phyloP scores from a whole-genome alignment of 2,329 filamentous ascomycete genomes.

The Fragosphaeria purpurea region DNA sequence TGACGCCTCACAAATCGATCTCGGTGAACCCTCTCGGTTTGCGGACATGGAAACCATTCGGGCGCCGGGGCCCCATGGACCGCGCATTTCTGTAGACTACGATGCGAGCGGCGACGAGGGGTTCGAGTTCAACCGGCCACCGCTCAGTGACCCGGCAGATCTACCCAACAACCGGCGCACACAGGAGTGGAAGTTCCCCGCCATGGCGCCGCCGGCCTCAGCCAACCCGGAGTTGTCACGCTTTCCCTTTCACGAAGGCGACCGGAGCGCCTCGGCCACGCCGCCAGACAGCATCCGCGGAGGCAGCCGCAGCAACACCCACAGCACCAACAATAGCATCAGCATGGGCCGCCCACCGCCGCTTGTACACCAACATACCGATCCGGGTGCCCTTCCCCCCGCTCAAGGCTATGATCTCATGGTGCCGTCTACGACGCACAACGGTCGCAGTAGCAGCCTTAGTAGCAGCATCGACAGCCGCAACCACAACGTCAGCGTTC shows the following conservation, averaged over 20 bases:
- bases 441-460: slow-evolving; percentile 8
- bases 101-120: slow-evolving; percentile 36
- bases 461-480: background rate
- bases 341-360: slow-evolving; percentile 14
- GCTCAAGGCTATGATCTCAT: slow-evolving; percentile 26
- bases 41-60: slow-evolving; percentile 52
- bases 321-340: slow-evolving; percentile 5
- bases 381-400: slow-evolving; percentile 28
- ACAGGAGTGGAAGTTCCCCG: slow-evolving; percentile 45
- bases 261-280: slow-evolving; percentile 1
- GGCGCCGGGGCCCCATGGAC: slow-evolving; percentile 23
- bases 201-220: slow-evolving; percentile 36
- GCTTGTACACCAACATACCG: slow-evolving; percentile 35
- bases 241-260: slow-evolving; percentile 30
- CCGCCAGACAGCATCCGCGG: slow-evolving; percentile 2
- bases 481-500: slow-evolving; percentile 9
- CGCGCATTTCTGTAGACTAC: slow-evolving; percentile 38
- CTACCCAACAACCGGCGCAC: slow-evolving; percentile 29
- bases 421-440: slow-evolving; percentile 11
- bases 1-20: slow-evolving; percentile 37
- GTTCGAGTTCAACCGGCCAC: slow-evolving; percentile 36
- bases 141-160: slow-evolving; percentile 49
- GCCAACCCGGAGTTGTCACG: slow-evolving; percentile 37
- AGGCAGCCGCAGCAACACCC: slow-evolving; percentile 2
- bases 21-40: slow-evolving; percentile 49